Base-by-base conservation (phyloP, 1,139 yeast species). In the Diutina ranongensis region DNA sequence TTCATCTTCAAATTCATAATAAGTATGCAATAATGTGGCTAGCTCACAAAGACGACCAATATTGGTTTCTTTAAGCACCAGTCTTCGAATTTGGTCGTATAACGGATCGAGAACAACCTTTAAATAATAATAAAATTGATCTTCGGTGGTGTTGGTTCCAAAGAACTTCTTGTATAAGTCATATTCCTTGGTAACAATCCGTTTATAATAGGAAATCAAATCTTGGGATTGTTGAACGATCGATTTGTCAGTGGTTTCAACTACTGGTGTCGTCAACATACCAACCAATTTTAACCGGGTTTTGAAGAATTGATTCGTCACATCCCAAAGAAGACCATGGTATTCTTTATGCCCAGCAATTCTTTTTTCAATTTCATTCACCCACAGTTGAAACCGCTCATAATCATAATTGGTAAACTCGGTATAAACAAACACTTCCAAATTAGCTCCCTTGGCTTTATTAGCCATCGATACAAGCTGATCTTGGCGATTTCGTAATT, bases 31-130 rank as follows among this genome's bases (percentile, higher is more conserved):
- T 27, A 87, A 63, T 1, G 85, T 74, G 1, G 92, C 78, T 44
- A 88, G 65, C 55, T 87, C 94, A 60, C 96, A 86, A 25, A 92
- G 64, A 18, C 69, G 67, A 28, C 73, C 68, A 20, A 88, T 80
- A 50, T 78, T 80, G 9, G 72, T 66, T 56, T 88, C 97, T 49
- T 81, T 72, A 35, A 88, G 68, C 2, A 86, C 75, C 45, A 74
- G 67, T 48, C 79, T 74, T 49, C 97, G 70, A 31, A 86, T 61
- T 1, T 70, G 62, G 52, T 85, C 94, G 55, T 87, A 83, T 25
- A 89, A 64, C 0, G 95, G 94, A 42, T 87, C 95, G 40, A 86
- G 67, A 4, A 84, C 55, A 28, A 68, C 71, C 41, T 71, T 74
- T 49, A 84, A 73, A 77, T 86, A 86, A 12, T 65, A 63, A 50